phyloP scores from a whole-genome alignment of 257 asterid genomes.

The Agastache rugosa region DNA sequence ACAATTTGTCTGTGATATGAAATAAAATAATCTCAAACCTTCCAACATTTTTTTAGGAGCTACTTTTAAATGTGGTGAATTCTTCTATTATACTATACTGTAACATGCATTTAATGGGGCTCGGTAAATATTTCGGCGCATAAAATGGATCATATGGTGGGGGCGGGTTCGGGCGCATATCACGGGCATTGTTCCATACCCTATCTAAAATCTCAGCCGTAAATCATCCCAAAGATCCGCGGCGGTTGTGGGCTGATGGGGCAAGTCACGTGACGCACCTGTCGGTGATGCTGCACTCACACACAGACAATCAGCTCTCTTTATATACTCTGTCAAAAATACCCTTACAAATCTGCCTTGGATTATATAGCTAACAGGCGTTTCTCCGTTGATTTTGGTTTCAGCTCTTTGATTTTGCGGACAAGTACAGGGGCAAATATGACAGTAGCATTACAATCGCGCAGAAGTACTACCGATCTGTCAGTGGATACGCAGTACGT shows the following conservation, averaged over 20 bases:
- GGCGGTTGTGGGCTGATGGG: background rate
- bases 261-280: slow-evolving; percentile 45
- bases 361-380: background rate
- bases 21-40: background rate
- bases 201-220: slow-evolving; percentile 51
- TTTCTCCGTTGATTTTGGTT: slow-evolving; percentile 25
- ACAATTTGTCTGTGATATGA: background rate
- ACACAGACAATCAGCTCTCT: background rate
- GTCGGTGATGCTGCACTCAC: slow-evolving; percentile 45
- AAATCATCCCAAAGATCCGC: background rate
- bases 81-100: background rate
- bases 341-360: slow-evolving; percentile 27
- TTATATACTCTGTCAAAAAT: background rate
- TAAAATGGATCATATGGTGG: slow-evolving; percentile 48
- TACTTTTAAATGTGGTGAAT: slow-evolving; percentile 7
- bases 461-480: slow-evolving; percentile 92
- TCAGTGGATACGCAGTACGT: slow-evolving; percentile 95
- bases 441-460: slow-evolving; percentile 88
- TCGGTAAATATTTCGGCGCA: slow-evolving; percentile 52
- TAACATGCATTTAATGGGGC: slow-evolving; percentile 31
- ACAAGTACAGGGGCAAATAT: slow-evolving; percentile 95
- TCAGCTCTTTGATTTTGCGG: slow-evolving; percentile 95
- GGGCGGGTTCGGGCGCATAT: slow-evolving; percentile 39
- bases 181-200: slow-evolving; percentile 51
- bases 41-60: background rate